Evolutionary conservation across 2,329 filamentous ascomycete genomes (phyloP).

Genomic region (Xylariaceae sp.): DNA sequence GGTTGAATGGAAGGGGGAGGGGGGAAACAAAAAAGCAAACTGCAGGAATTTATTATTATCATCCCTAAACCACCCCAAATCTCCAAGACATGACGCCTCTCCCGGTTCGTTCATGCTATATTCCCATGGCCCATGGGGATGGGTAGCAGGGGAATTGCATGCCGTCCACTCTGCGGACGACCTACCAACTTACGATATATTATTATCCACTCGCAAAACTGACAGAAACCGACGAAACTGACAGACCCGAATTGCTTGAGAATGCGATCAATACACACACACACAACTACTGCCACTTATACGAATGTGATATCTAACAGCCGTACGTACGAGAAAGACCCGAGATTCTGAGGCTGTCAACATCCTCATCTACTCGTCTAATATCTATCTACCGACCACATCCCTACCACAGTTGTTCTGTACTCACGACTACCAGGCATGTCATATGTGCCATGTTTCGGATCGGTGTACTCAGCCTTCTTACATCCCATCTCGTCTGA

Average conservation of each 20-base stretch:
- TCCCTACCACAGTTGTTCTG: background rate
- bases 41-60: conserved; percentile 1
- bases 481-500: background rate
- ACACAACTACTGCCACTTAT: background rate
- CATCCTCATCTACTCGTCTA: too few relatives aligned
- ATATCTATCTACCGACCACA: background rate
- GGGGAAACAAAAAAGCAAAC: conserved; percentile 9
- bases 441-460: conserved; percentile 3
- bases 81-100: background rate
- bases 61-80: background rate
- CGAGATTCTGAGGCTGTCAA: too few relatives aligned
- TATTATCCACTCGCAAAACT: too few relatives aligned
- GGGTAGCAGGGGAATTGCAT: background rate
- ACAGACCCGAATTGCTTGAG: too few relatives aligned
- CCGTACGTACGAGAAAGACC: background rate
- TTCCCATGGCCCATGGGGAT: background rate
- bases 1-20: background rate
- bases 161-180: background rate
- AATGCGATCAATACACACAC: too few relatives aligned
- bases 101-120: background rate
- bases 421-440: background rate
- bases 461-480: conserved; percentile 9
- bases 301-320: background rate
- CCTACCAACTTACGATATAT: too few relatives aligned
- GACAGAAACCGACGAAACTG: too few relatives aligned